Percentiles rank a stretch among this genome's conserved stretches.
These are phyloP conservation scores for Ilex asprella DNA, from an alignment of 257 asterid genomes.

Conservation along the genomic window DNA sequence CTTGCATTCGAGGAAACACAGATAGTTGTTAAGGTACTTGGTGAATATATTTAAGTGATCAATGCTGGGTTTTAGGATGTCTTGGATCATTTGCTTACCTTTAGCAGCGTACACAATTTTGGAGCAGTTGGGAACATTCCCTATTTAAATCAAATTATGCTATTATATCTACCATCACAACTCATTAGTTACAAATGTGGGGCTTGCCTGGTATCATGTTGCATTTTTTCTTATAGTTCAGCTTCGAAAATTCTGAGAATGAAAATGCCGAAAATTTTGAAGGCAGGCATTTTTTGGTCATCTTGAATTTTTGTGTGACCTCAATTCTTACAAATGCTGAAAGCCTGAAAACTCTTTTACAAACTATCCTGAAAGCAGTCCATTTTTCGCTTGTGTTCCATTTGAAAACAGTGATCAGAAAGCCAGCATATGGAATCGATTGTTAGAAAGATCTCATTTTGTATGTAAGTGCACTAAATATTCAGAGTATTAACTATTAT, in stretches of 20 bases:
- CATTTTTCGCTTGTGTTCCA: no score
- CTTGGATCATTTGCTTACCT: background rate
- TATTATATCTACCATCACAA: no score
- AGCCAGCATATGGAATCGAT: background rate
- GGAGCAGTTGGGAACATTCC: no score
- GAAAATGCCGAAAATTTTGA: background rate
- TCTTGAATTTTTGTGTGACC: no score
- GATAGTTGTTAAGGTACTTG: conserved; percentile 49
- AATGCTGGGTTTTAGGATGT: background rate
- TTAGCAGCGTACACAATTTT: no score
- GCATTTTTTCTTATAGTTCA: background rate
- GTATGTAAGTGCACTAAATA: background rate
- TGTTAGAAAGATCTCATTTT: background rate
- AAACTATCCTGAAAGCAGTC: no score
- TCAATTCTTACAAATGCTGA: no score
- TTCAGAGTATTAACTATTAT: background rate
- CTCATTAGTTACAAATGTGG: background rate
- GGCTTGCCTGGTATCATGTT: background rate
- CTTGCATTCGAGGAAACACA: conserved; percentile 56
- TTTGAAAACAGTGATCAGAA: background rate
- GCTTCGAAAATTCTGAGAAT: background rate
- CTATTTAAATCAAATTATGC: background rate
- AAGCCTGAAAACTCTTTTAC: no score
- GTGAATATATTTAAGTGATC: background rate
- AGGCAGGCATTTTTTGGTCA: background rate